Base-by-base conservation (phyloP, 1,284 basidiomycete genomes). In the Ganoderma meredithae region DNA sequence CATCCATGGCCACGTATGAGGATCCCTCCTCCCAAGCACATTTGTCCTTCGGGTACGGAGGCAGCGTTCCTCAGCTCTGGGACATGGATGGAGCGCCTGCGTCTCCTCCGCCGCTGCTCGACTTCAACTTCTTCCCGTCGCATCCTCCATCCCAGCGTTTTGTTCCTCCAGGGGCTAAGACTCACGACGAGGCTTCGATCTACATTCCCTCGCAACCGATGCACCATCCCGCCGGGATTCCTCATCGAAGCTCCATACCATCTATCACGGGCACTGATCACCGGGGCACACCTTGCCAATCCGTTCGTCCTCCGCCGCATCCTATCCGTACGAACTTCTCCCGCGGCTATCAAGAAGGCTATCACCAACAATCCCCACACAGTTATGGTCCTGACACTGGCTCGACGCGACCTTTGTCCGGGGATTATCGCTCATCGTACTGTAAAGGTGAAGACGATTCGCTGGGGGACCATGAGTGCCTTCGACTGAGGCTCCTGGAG, bases 71-170 rank as follows among this genome's bases (percentile, higher is more conserved):
- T 17, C 71, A 72, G 62, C 69, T 72, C 3, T 72, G 71, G 71
- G 65, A 70, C 59, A 72, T 72, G 71, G 69, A 72, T 49, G 71
- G 69, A 39, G 71, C 71, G 44, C 71, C 71, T 19, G 69, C 71
- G 4, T 72, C 71, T 12, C 71, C 71, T 19, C 71, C 71, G 19
- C 71, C 71, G 7, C 65, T 70, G 10, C 63, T 69, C 13, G 65
- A 69, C 27, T 70, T 72, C 60, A 66, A 63, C 61, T 65, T 70
- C 65, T 70, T 69, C 63, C 62, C 66, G 40, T 63, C 63, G 17
- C 62, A 53, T n/a, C 65, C 49, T n/a, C 60, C 49, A 15, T 62
- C 53, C 3, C 69, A 62, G 43, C 67, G 41, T n/a, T 58, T 66
- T 13, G 62, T 36, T 22, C 27, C 66, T 12, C 66, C 56, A 9